Percentiles rank a stretch among this genome's conserved stretches.
These are phyloP conservation scores for Ceratocystis colombiana DNA, from an alignment of 2,329 filamentous ascomycete genomes.

Conservation along the genomic window DNA sequence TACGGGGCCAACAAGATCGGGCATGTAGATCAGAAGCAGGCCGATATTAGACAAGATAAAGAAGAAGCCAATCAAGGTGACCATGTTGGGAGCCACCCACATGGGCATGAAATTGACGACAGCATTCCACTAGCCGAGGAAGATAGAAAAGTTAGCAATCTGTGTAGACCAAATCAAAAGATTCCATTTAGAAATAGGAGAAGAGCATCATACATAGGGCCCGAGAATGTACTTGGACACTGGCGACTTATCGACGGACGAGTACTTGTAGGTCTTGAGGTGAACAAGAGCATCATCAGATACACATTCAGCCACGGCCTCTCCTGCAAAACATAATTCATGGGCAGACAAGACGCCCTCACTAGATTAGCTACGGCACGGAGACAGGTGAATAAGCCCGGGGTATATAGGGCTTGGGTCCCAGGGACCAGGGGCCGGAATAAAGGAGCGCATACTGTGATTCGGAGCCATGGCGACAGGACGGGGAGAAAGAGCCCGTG, in stretches of 20 bases:
- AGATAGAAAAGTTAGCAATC: background rate
- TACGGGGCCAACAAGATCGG: conserved; percentile 83
- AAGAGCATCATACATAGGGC: conserved; percentile 67
- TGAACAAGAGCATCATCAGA: conserved; percentile 86
- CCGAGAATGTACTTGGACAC: conserved; percentile 88
- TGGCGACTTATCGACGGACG: conserved; percentile 88
- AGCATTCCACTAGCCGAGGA: conserved; percentile 71
- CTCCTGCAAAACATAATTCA: conserved; percentile 29
- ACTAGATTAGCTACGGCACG: background rate
- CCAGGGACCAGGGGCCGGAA: background rate
- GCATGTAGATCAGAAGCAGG: conserved; percentile 65
- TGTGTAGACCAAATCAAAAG: background rate
- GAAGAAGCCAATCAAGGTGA: conserved; percentile 87
- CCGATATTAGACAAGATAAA: conserved; percentile 82
- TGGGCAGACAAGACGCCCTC: conserved; percentile 16
- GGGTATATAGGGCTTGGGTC: background rate
- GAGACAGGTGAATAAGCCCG: background rate
- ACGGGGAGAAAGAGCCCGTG: background rate
- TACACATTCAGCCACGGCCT: conserved; percentile 59
- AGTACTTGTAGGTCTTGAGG: conserved; percentile 94
- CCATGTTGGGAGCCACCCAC: conserved; percentile 97
- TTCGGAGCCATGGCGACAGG: conserved; percentile 24
- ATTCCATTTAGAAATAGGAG: too few species aligned
- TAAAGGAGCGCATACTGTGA: conserved; percentile 21
- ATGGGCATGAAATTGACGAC: conserved; percentile 83